Evolutionary conservation across 2,329 filamentous ascomycete genomes (phyloP).

Genomic region (Aspergillus sp.): DNA sequence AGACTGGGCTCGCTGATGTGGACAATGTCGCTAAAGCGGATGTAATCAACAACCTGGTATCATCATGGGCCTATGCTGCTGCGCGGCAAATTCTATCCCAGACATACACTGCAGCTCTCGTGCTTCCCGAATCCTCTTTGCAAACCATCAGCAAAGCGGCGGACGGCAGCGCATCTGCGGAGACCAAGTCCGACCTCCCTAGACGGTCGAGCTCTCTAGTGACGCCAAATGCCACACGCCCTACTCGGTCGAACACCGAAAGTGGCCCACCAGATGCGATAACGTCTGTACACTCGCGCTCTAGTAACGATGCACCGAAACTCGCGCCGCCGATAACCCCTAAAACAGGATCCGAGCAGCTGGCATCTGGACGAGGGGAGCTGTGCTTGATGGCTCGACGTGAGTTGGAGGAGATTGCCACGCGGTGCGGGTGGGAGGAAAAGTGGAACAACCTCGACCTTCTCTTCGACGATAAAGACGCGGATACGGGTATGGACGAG

Average conservation of each 20-base stretch:
- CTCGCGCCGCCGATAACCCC: conserved; percentile 41
- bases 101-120: conserved; percentile 37
- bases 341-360: conserved; percentile 69
- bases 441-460: conserved; percentile 65
- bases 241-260: conserved; percentile 29
- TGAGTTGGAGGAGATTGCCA: conserved; percentile 72
- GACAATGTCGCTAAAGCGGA: conserved; percentile 31
- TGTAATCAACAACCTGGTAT: conserved; percentile 48
- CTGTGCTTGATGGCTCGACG: conserved; percentile 77
- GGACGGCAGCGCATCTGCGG: conserved; percentile 20
- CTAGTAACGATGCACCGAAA: conserved; percentile 42
- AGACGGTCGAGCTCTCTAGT: conserved; percentile 42
- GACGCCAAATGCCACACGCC: conserved; percentile 17
- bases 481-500: conserved; percentile 32
- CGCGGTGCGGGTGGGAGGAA: conserved; percentile 70
- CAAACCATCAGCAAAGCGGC: conserved; percentile 26
- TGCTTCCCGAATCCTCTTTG: conserved; percentile 37
- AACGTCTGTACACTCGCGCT: conserved; percentile 38
- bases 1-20: conserved; percentile 56
- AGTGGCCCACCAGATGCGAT: conserved; percentile 29
- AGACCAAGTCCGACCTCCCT: conserved; percentile 32
- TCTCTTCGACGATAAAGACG: conserved; percentile 34
- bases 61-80: conserved; percentile 47
- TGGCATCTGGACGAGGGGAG: conserved; percentile 80
- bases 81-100: conserved; percentile 44